Conservation (phyloP, 1,284 basidiomycete species). For the Leccinum subfulvum region DNA sequence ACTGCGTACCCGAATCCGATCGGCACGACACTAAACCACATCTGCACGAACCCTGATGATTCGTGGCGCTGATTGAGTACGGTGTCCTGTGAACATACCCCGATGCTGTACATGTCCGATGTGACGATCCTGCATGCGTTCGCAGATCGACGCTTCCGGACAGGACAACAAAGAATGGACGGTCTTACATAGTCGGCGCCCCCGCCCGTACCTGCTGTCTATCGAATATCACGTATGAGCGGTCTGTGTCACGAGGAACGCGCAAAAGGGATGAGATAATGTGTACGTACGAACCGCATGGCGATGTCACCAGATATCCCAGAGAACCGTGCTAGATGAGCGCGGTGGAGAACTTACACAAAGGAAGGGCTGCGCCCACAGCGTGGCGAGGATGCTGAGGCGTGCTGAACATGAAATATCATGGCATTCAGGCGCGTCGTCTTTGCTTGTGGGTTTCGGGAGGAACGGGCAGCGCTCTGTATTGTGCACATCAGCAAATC, state of each 20-base stretch:
- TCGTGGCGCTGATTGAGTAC: neutral
- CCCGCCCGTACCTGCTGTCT: slow-evolving; percentile 18
- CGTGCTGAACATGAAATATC: slow-evolving; percentile 7
- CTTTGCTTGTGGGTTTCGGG: slow-evolving; percentile 1
- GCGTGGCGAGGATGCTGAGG: slow-evolving; percentile 12
- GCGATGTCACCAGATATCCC: slow-evolving; percentile 11
- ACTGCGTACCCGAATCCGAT: slow-evolving; percentile 25
- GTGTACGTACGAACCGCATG: slow-evolving; percentile 17
- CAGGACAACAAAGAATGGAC: neutral
- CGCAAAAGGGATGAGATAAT: neutral
- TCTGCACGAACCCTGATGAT: slow-evolving; percentile 17
- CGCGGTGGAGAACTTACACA: slow-evolving; percentile 10
- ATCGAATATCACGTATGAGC: neutral
- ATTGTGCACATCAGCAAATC: neutral
- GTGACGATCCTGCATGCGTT: slow-evolving; percentile 10
- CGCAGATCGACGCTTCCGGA: neutral
- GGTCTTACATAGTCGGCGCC: slow-evolving; percentile 13
- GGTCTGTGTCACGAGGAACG: neutral
- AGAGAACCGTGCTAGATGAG: slow-evolving; percentile 11
- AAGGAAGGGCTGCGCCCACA: slow-evolving; percentile 22
- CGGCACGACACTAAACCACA: slow-evolving; percentile 22
- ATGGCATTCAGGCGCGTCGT: slow-evolving; percentile 4
- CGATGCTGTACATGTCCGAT: slow-evolving; percentile 16
- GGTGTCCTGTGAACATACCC: slow-evolving; percentile 4
- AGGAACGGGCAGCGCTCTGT: slow-evolving; percentile 14